Base-by-base conservation (phyloP, 495 filamentous ascomycete genomes). In the Podospora anserina region DNA sequence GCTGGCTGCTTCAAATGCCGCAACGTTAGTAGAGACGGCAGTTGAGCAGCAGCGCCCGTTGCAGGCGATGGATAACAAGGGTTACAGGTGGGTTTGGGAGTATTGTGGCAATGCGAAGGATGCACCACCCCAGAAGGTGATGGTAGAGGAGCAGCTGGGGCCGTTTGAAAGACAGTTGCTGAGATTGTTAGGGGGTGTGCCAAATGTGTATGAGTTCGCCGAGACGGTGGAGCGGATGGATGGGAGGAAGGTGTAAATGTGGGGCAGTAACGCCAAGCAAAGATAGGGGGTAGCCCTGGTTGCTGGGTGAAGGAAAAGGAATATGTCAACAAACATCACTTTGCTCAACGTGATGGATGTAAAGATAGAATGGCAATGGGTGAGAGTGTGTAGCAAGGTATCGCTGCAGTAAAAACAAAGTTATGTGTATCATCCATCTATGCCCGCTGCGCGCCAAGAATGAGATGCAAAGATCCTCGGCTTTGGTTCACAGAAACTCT, bases 141-240 rank as follows among this genome's bases (percentile, higher is more conserved):
- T 87, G 75, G 75, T 83, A 28, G 84, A 86, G 71, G 85, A 86
- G 70, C 77, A 71, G 13, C 68, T 86, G 53, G 84, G 84, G 11
- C 82, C 82, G 4, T 85, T 80, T 74, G 83, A 87, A 71, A 73
- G 78, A 54, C 76, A 79, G 65, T 65, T 87, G 23, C 70, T 86
- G 5, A 55, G 75, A 30, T 63, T 85, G 11, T 81, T 79, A 20
- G 78, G 77, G 56, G 83, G 83, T 65, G 73, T 62, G 66, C 72
- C 76, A 32, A 78, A 78, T 32, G 74, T 81, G 5, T 77, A 69
- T 62, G 68, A 80, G 39, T 78, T 76, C 65, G 78, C 80, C 4
- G 79, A 75, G 20, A 74, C 61, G 6, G 32, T 39, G 6, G 34
- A 63, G 28, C 4, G 34, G 27, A 63, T 63, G 32, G 61, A 63